These are phyloP conservation scores for Camptophora hylomeconis DNA, from an alignment of 2,329 filamentous ascomycete genomes.

Conservation along the genomic window DNA sequence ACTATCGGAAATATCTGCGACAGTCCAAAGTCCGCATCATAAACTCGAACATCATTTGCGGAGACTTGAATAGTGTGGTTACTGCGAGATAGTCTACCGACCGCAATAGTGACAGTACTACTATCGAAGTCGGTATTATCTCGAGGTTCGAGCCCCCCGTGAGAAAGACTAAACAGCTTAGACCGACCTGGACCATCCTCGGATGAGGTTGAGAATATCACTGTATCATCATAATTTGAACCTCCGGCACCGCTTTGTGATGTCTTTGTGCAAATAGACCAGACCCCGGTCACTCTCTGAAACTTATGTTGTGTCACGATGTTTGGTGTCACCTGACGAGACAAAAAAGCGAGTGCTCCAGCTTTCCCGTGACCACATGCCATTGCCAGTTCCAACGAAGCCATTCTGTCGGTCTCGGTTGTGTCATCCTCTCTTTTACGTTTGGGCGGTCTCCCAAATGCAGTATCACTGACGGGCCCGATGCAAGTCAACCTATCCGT, in stretches of 20 bases:
- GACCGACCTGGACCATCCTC: slow-evolving; percentile 60
- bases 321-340: slow-evolving; percentile 62
- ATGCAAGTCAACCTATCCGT: slow-evolving; percentile 12
- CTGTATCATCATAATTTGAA: slow-evolving; percentile 61
- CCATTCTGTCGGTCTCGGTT: slow-evolving; percentile 48
- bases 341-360: slow-evolving; percentile 63
- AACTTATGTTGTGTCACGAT: slow-evolving; percentile 59
- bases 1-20: slow-evolving; percentile 86
- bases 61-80: slow-evolving; percentile 78
- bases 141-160: slow-evolving; percentile 59
- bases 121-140: slow-evolving; percentile 83
- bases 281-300: slow-evolving; percentile 60
- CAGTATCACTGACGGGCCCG: slow-evolving; percentile 14
- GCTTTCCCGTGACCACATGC: slow-evolving; percentile 42
- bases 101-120: slow-evolving; percentile 72
- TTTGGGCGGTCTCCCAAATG: slow-evolving; percentile 10
- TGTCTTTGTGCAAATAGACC: slow-evolving; percentile 65
- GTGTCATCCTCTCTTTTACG: slow-evolving; percentile 35
- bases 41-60: slow-evolving; percentile 75
- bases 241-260: no score
- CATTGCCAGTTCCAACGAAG: slow-evolving; percentile 39
- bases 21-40: slow-evolving; percentile 78
- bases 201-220: slow-evolving; percentile 64
- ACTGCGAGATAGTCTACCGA: slow-evolving; percentile 68
- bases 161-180: slow-evolving; percentile 63